Evolutionary conservation across 2,329 filamentous ascomycete genomes (phyloP), one percentile per base, ranked within the genome.

Genomic region (Penicillium concentricum): DNA sequence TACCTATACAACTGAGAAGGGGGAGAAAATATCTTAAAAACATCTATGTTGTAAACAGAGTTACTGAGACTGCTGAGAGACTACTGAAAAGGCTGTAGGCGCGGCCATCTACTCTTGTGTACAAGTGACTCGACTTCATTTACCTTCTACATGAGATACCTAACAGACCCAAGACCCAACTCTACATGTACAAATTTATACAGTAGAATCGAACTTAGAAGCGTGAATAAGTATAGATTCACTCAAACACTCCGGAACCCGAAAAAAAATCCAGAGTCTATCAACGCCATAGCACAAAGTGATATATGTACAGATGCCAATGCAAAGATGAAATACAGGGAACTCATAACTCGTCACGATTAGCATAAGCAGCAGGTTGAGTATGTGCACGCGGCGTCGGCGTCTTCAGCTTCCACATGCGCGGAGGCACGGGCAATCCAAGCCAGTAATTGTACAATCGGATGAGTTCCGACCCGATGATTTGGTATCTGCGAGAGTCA

Each of bases 361-460:
- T 41, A 43, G 51, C 34, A 24, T 37, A 28, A 12, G 32, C 39
- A 10, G 30, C 26, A 28, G 22, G 49, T 30, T 49, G 18, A 30
- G 49, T 42, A 30, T 43, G 54, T 1, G 26, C 24, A 15, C 46
- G 51, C n/a, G 51, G 35, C 20, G 63, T 69, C n/a, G 79, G 80
- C 22, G 76, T 67, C 51, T 74, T 68, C 24, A 85, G 71, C 64
- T 78, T 78, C 85, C 85, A 88, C 20, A 74, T 77, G 43, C 84
- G 76, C 20, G 81, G 80, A 26, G 78, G 77, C 4, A 87, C 80
- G 15, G 83, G 82, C 56, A 85, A 70, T n/a, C 87, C 87, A 39
- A 88, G 72, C 81, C 84, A 89, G 68, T 77, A 87, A 51, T 82
- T 78, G 77, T 83, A 88, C 28, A 84, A 62, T 38, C 86, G 78